These are phyloP conservation scores for Alternaria viburni DNA, from an alignment of 2,329 filamentous ascomycete species.

Conservation along the genomic window DNA sequence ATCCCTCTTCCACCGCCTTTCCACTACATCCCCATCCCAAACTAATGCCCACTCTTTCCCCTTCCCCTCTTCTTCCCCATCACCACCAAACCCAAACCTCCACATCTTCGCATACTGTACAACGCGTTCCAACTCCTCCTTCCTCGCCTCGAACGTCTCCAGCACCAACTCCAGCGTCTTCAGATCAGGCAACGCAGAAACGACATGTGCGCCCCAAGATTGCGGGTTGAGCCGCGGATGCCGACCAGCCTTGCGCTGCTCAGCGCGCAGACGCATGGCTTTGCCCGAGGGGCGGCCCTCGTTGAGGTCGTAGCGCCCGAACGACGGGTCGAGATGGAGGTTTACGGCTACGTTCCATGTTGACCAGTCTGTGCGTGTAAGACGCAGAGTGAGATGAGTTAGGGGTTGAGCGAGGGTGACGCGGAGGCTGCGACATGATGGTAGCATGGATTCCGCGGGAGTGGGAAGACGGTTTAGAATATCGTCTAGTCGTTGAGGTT, in stretches of 20 bases:
- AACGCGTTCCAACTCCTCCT: conserved; percentile 30
- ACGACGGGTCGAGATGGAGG: conserved; percentile 30
- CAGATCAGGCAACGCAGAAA: conserved; percentile 21
- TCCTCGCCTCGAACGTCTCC: conserved; percentile 35
- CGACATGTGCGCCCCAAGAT: conserved; percentile 22
- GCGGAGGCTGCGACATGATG: neutral
- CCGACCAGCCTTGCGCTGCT: conserved; percentile 20
- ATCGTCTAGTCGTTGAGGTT: neutral
- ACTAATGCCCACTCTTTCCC: conserved; percentile 18
- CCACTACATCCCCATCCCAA: conserved; percentile 33
- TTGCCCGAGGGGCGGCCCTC: conserved; percentile 8
- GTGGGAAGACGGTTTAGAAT: neutral
- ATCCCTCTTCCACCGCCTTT: conserved; percentile 13
- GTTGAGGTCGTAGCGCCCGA: neutral
- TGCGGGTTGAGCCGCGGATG: neutral
- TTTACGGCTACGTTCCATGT: conserved; percentile 15
- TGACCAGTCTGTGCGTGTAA: conserved; percentile 22
- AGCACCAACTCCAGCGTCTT: conserved; percentile 30
- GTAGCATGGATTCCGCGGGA: neutral
- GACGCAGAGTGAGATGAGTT: conserved; percentile 23
- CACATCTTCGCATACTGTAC: conserved; percentile 38
- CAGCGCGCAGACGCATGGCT: conserved; percentile 27
- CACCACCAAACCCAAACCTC: conserved; percentile 28
- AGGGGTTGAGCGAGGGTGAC: conserved; percentile 17
- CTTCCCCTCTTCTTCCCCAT: neutral